Conservation (phyloP, 2,329 filamentous ascomycete species). For the Colletotrichum australisinense region DNA sequence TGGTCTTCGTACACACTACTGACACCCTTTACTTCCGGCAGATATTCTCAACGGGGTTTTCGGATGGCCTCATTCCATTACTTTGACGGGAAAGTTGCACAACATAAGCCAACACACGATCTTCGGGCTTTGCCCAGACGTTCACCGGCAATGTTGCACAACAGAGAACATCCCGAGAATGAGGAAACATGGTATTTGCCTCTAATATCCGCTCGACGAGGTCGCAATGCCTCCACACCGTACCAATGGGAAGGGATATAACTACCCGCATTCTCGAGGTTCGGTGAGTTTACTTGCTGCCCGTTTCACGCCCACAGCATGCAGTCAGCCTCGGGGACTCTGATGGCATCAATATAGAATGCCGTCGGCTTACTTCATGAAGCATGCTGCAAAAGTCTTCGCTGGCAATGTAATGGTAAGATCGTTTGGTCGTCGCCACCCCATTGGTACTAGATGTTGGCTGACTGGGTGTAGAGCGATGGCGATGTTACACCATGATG, state of each 20-base stretch:
- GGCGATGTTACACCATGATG: background rate
- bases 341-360: background rate
- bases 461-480: constrained; percentile 3
- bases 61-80: background rate
- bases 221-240: background rate
- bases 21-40: too few species aligned
- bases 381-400: background rate
- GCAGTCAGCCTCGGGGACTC: constrained; percentile 17
- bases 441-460: background rate
- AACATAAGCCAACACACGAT: background rate
- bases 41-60: too few species aligned
- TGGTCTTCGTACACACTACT: background rate
- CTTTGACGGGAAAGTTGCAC: background rate
- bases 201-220: too few species aligned
- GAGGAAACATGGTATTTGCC: background rate
- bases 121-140: background rate
- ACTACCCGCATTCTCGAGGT: constrained; percentile 7
- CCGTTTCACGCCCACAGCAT: constrained; percentile 17
- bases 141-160: constrained; percentile 6
- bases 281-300: constrained; percentile 2
- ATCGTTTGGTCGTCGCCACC: background rate
- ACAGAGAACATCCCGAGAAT: background rate
- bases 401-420: background rate
- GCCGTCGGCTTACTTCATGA: background rate
- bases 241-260: background rate